Evolutionary conservation across 1,284 basidiomycete genomes (phyloP).

Genomic region (Cystobasidium pallidum): DNA sequence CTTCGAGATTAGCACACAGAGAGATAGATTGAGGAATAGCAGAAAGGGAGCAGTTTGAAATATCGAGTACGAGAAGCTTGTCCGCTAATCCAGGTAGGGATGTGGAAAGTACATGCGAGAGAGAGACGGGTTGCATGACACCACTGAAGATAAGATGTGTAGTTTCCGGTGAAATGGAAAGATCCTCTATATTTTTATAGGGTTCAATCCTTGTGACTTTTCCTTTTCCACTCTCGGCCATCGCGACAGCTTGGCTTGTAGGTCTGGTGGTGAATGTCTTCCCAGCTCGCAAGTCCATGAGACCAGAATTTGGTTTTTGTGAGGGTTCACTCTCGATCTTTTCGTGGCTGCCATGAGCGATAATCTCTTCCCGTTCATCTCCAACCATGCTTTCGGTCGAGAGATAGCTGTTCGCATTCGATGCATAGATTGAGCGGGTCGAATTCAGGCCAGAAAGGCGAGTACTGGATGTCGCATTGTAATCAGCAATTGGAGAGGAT

Average conservation of each 20-base stretch:
- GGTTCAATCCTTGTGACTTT: slow-evolving; percentile 2
- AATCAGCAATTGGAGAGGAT: neutral
- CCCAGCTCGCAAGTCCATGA: neutral
- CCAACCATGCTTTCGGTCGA: neutral
- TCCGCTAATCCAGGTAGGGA: slow-evolving; percentile 70
- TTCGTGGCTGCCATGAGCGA: neutral
- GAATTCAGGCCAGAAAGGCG: neutral
- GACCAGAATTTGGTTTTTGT: neutral
- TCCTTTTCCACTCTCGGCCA: slow-evolving; percentile 29
- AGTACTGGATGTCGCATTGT: neutral
- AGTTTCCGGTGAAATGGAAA: slow-evolving; percentile 64
- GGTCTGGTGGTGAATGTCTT: neutral
- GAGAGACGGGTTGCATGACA: slow-evolving; percentile 71
- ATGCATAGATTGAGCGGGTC: slow-evolving; percentile 1
- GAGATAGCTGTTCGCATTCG: slow-evolving; percentile 26
- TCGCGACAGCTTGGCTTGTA: slow-evolving; percentile 28
- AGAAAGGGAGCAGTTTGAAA: slow-evolving; percentile 79
- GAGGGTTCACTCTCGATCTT: too few species aligned
- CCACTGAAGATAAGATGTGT: slow-evolving; percentile 84
- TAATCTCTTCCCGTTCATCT: neutral
- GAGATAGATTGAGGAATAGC: slow-evolving; percentile 78
- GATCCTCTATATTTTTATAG: neutral
- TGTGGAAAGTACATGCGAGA: slow-evolving; percentile 71
- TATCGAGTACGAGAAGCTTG: slow-evolving; percentile 83
- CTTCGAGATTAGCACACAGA: slow-evolving; percentile 78